These are phyloP conservation scores for Blumeriella jaapii DNA, from an alignment of 2,329 filamentous ascomycete genomes.

Conservation along the genomic window DNA sequence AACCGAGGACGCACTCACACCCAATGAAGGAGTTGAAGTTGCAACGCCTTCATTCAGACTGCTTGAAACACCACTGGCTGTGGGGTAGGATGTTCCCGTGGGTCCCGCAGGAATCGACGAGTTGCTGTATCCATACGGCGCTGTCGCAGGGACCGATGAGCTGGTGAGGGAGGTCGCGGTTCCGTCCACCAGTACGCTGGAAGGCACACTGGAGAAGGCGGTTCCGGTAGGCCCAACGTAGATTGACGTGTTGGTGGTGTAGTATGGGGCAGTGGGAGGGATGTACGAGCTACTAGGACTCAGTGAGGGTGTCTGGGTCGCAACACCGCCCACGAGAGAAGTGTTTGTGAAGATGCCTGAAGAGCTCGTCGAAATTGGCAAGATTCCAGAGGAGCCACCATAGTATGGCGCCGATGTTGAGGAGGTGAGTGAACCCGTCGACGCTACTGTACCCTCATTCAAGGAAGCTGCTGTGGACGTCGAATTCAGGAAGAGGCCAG, in stretches of 20 bases:
- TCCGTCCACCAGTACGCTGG: no score
- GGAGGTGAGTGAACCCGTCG: not conserved
- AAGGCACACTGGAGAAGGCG: not conserved
- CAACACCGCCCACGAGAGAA: slow-evolving; percentile 1
- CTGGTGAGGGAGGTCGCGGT: not conserved
- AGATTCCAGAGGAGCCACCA: not conserved
- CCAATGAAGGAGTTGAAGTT: no score
- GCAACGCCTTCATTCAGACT: slow-evolving; percentile 1
- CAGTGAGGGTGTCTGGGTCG: not conserved
- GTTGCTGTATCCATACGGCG: not conserved
- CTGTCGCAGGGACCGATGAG: not conserved
- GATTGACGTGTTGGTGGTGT: not conserved
- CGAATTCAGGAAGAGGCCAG: not conserved
- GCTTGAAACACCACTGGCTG: not conserved
- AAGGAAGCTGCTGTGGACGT: not conserved
- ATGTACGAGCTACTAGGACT: not conserved
- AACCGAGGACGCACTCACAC: no score
- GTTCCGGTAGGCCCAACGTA: not conserved
- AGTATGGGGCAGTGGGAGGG: not conserved
- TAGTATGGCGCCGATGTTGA: not conserved
- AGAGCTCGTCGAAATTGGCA: not conserved
- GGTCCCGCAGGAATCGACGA: not conserved
- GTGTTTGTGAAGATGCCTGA: no score
- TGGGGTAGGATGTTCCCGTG: not conserved
- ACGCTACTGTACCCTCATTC: not conserved